Evolutionary conservation across 2,329 filamentous ascomycete species (phyloP), one percentile per base, ranked within the genome.

Genomic region (Dendrostoma leiphaemia): DNA sequence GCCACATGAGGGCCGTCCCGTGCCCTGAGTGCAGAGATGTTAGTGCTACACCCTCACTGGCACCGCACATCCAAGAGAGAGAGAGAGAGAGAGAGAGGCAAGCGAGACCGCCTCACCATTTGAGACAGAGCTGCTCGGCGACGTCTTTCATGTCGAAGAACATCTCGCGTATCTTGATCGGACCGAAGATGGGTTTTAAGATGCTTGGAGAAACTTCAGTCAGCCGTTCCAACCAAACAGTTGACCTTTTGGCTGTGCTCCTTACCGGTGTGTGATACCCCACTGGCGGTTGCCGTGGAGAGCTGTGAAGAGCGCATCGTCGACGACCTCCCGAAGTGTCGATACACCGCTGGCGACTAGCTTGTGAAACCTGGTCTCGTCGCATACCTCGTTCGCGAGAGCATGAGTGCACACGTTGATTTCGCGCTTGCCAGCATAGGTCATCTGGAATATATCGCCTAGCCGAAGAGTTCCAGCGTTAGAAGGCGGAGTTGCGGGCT

Each of bases 331-430:
- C 10, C 24, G 32, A n/a, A 50, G 31, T 19, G 17, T 32, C 28
- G 31, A 34, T 15, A 24, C 37, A 13, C n/a, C 26, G 23, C 26
- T 32, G 23, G 37, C 19, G 10, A 31, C 37, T 34, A 49, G 23
- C 48, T 61, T 61, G 34, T 58, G 51, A 37, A 56, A 61, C 2
- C 50, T 51, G n/a, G 41, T 57, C 17, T 61, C 59, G 26, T 69
- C 63, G 47, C 67, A 70, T 17, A 62, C 58, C 32, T 64, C 69
- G 29, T 62, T 56, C 15, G 77, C 64, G 49, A 74, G 73, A 19
- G 19, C 35, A 12, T 38, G 35, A n/a, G n/a, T n/a, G n/a, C n/a
- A n/a, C n/a, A n/a, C n/a, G n/a, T n/a, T n/a, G n/a, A n/a, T n/a
- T n/a, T n/a, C n/a, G n/a, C n/a, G n/a, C n/a, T n/a, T n/a, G n/a